Evolutionary conservation across 306 rosid genomes (phyloP), one percentile per base, ranked within the genome.

Genomic region (Ormosia semicastrata): DNA sequence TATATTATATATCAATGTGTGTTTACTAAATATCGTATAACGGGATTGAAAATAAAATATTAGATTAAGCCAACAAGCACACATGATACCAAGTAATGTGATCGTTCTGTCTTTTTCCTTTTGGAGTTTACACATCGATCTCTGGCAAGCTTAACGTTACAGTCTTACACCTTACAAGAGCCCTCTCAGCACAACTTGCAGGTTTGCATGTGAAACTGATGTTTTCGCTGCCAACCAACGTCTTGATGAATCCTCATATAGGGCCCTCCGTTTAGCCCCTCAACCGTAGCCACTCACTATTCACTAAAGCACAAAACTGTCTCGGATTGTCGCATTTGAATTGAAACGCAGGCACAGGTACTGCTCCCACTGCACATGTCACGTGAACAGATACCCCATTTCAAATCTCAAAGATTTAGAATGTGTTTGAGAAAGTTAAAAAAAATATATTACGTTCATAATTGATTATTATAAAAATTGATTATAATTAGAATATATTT

Each of bases 361-460:
- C 3, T 4, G 9, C 18, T 29, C 39, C 46, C 18, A 9, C 39
- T 24, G 40, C 41, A 14, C 0, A 7, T 13, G 15, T 71, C 80
- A 76, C 80, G 71, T 76, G 80, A 76, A 44, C 41, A 58, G 4
- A 57, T 41, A 59, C n/a, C 18, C 58, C 59, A 43, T 46, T 76
- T 76, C 47, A 47, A 44, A 76, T 7, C 8, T 60, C 58, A 54
- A 18, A 8, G 62, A 11, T 54, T 6, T 7, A 15, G 60, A 5
- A n/a, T n/a, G n/a, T n/a, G n/a, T n/a, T n/a, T n/a, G n/a, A n/a
- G n/a, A n/a, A n/a, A n/a, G n/a, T n/a, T n/a, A n/a, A n/a, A n/a
- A n/a, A n/a, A n/a, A n/a, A n/a, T n/a, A n/a, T n/a, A n/a, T n/a
- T n/a, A n/a, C n/a, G n/a, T n/a, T n/a, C n/a, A n/a, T n/a, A n/a